Percentiles rank a stretch among this genome's conserved stretches.
phyloP scores from a whole-genome alignment of 495 filamentous ascomycete species.

The Hyaloscypha bicolor region DNA sequence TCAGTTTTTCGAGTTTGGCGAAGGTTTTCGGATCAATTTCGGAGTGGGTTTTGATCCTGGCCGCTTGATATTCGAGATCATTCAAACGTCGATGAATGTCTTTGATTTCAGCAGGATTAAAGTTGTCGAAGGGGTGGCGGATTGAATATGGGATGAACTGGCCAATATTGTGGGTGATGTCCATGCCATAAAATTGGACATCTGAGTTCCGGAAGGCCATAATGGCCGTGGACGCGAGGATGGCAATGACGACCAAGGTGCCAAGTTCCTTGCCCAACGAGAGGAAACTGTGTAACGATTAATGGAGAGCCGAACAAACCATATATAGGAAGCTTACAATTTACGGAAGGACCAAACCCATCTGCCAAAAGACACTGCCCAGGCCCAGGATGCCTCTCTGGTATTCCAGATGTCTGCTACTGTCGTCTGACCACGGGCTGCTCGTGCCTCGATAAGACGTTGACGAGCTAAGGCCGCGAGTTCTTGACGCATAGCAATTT shows the following conservation, averaged over 20 bases:
- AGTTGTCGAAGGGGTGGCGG: slow-evolving; percentile 18
- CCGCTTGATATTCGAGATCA: slow-evolving; percentile 36
- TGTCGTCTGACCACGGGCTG: not conserved
- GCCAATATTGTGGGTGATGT: slow-evolving; percentile 27
- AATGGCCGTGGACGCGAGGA: not conserved
- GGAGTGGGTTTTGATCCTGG: slow-evolving; percentile 19
- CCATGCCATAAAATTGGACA: slow-evolving; percentile 18
- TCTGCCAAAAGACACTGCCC: not conserved
- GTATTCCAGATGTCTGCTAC: not conserved
- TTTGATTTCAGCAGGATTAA: slow-evolving; percentile 29
- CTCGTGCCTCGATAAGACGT: not conserved
- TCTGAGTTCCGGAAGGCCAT: not conserved
- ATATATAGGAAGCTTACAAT: not conserved
- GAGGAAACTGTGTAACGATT: too few relatives aligned
- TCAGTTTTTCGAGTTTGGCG: slow-evolving; percentile 31
- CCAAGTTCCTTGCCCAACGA: not conserved
- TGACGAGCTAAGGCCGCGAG: not conserved
- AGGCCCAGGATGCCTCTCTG: not conserved
- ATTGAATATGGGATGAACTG: slow-evolving; percentile 29
- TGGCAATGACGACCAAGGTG: not conserved
- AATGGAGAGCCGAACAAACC: not conserved
- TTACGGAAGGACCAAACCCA: not conserved
- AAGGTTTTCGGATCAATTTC: slow-evolving; percentile 34
- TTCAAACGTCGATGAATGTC: slow-evolving; percentile 38
- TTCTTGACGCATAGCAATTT: not conserved